Conservation (phyloP, 768 basidiomycete species). For the Naganishia friedmannii region DNA sequence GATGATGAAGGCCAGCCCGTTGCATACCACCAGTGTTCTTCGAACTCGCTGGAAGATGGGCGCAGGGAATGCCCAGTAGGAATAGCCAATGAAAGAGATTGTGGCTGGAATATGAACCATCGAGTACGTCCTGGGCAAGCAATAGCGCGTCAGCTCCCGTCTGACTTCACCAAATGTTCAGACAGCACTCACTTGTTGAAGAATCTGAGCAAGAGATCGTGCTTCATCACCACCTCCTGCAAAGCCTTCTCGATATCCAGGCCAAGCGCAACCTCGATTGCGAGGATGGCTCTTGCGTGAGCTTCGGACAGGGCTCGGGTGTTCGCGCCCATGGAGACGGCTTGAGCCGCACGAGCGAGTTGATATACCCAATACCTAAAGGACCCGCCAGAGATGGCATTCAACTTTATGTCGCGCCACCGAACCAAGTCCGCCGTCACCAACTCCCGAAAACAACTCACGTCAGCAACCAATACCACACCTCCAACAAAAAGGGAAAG, state of each 20-base stretch:
- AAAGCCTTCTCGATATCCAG: constrained; percentile 41
- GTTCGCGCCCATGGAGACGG: constrained; percentile 42
- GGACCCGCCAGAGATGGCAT: not conserved
- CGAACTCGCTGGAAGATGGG: constrained; percentile 39
- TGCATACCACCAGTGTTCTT: constrained; percentile 42
- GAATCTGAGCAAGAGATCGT: constrained; percentile 30
- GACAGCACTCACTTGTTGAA: constrained; percentile 41
- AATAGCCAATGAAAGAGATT: constrained; percentile 43
- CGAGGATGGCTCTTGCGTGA: constrained; percentile 38
- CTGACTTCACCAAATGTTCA: not conserved
- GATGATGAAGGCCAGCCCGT: constrained; percentile 42
- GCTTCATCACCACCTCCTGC: constrained; percentile 37
- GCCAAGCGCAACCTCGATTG: constrained; percentile 34
- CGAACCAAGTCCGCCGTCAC: not conserved
- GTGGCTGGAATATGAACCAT: constrained; percentile 48
- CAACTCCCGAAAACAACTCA: constrained; percentile 27
- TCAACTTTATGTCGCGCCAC: not conserved
- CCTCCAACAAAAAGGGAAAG: constrained; percentile 45
- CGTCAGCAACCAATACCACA: constrained; percentile 48
- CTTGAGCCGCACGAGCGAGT: constrained; percentile 40
- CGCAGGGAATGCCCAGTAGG: constrained; percentile 37
- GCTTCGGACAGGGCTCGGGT: constrained; percentile 37
- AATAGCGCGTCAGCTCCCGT: not conserved
- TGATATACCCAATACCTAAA: constrained; percentile 44
- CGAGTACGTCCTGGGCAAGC: constrained; percentile 38